A percentile compares a stretch with the other conserved stretches of the same genome.
These are phyloP conservation scores for Cladorrhinum sp. DNA, from an alignment of 2,329 filamentous ascomycete species.

Conservation along the genomic window DNA sequence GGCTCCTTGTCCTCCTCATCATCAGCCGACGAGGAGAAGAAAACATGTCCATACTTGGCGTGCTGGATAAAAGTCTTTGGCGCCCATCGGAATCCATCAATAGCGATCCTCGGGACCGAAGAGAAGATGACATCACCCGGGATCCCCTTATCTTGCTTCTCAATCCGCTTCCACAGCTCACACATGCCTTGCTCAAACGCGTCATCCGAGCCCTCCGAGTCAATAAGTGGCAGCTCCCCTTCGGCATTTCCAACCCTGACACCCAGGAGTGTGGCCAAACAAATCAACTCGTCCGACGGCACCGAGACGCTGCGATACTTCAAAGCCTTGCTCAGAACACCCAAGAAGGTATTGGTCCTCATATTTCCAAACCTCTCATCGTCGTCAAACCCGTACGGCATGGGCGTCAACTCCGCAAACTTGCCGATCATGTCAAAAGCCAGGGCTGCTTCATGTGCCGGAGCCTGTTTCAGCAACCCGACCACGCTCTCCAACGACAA, in stretches of 20 bases:
- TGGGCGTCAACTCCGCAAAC: neutral
- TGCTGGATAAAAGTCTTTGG: neutral
- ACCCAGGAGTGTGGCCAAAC: slow-evolving; percentile 6
- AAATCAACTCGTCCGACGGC: slow-evolving; percentile 2
- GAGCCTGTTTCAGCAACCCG: neutral
- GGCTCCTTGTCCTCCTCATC: neutral
- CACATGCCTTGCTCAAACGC: neutral
- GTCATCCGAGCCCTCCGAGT: neutral
- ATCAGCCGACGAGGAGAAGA: neutral
- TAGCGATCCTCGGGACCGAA: neutral
- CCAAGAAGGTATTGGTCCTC: neutral
- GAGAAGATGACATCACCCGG: neutral
- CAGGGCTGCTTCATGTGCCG: neutral
- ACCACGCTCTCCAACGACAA: neutral
- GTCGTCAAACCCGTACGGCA: neutral
- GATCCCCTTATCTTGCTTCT: neutral
- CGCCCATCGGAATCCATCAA: neutral
- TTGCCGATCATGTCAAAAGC: neutral
- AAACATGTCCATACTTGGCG: neutral
- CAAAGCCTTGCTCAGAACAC: neutral
- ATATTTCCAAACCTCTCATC: neutral
- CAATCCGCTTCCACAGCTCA: neutral
- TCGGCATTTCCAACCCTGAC: neutral
- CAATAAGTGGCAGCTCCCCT: neutral
- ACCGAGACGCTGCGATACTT: slow-evolving; percentile 5